Evolutionary conservation across 257 asterid species (phyloP).

Genomic region (Asclepias syriaca): DNA sequence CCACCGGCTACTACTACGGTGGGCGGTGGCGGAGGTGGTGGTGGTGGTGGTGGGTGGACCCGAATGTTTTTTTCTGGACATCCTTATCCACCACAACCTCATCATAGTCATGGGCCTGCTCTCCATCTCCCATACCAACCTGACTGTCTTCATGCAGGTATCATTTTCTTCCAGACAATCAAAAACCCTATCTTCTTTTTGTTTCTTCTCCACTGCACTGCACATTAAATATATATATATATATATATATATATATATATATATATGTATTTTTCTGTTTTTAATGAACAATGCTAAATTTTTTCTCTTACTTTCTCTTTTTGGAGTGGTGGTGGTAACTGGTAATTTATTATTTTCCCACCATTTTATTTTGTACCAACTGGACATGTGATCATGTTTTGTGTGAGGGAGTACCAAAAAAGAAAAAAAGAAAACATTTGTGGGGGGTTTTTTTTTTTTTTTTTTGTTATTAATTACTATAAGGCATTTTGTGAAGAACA

Average conservation of each 20-base stretch:
- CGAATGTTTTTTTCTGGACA: conserved; percentile 30
- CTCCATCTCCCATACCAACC: conserved; percentile 46
- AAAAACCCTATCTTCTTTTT: conserved; percentile 11
- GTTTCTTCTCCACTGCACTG: background rate
- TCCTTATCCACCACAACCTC: conserved; percentile 40
- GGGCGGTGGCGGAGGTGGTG: conserved; percentile 18
- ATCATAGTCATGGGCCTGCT: conserved; percentile 25
- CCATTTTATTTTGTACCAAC: background rate
- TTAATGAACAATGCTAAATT: background rate
- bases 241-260: too few relatives aligned
- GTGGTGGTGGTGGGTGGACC: conserved; percentile 38
- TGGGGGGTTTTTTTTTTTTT: background rate
- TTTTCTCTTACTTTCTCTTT: background rate
- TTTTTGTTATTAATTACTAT: too few relatives aligned
- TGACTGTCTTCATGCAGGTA: conserved; percentile 64
- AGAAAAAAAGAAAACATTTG: background rate
- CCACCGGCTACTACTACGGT: background rate
- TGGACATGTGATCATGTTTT: conserved; percentile 6
- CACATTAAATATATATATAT: background rate
- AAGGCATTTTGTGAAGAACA: background rate
- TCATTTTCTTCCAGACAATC: conserved; percentile 9
- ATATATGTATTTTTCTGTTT: background rate
- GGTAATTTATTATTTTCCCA: background rate
- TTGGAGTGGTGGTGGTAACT: background rate
- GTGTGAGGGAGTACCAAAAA: background rate